Conservation (phyloP, 768 basidiomycete species). For the Lactarius deliciosus region DNA sequence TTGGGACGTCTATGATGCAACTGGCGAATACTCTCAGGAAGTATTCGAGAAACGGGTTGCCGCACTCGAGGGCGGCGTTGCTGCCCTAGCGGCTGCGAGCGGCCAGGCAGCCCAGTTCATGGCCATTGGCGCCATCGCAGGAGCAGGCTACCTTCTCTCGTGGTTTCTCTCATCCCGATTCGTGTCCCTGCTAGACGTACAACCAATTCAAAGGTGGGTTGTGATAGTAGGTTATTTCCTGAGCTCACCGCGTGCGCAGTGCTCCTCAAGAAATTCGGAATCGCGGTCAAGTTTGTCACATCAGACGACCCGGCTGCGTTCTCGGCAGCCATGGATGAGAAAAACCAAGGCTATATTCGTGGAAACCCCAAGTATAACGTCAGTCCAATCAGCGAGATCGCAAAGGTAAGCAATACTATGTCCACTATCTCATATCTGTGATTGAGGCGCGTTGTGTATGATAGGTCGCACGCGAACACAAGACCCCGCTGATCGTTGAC, state of each 20-base stretch:
- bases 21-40: conserved; percentile 42
- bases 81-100: conserved; percentile 70
- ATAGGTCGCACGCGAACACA: conserved; percentile 67
- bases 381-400: conserved; percentile 63
- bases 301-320: conserved; percentile 57
- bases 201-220: conserved; percentile 61
- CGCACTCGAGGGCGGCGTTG: conserved; percentile 76
- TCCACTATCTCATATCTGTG: not conserved
- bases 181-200: conserved; percentile 47
- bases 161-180: not conserved
- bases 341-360: conserved; percentile 76
- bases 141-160: conserved; percentile 42
- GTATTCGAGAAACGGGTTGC: conserved; percentile 80
- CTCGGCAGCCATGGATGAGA: conserved; percentile 67
- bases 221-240: not conserved
- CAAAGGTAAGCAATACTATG: conserved; percentile 47
- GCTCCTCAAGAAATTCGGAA: conserved; percentile 66
- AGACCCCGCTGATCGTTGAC: conserved; percentile 78
- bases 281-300: conserved; percentile 62
- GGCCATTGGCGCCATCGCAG: conserved; percentile 44
- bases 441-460: conserved; percentile 30
- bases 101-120: conserved; percentile 80
- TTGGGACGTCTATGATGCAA: not conserved
- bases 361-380: conserved; percentile 76
- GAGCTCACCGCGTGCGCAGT: conserved; percentile 40